Evolutionary conservation across 441 rosid genomes (phyloP).

Genomic region (Jatropha multifida): DNA sequence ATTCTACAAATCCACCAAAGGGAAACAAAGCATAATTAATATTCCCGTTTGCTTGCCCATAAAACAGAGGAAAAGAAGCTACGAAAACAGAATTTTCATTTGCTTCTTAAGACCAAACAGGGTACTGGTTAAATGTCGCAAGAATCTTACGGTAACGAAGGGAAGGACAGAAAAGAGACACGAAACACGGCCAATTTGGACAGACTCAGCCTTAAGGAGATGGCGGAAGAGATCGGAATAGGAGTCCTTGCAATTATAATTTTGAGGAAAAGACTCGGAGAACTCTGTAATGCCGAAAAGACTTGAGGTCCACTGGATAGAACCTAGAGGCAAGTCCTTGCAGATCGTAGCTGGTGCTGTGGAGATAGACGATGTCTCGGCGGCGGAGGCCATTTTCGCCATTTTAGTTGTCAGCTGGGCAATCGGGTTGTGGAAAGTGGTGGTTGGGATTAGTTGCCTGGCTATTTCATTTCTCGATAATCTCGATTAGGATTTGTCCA

Average conservation of each 20-base stretch:
- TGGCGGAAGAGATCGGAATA: constrained; percentile 50
- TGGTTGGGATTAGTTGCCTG: no score
- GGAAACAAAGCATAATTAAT: neutral
- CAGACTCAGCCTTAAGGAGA: constrained; percentile 40
- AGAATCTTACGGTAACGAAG: constrained; percentile 37
- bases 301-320: neutral
- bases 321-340: constrained; percentile 25
- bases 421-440: no score
- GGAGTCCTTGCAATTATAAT: constrained; percentile 34
- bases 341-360: neutral
- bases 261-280: constrained; percentile 29
- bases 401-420: neutral
- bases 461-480: no score
- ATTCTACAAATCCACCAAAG: constrained; percentile 40
- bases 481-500: no score
- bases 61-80: neutral
- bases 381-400: neutral
- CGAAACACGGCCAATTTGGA: constrained; percentile 57
- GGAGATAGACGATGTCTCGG: neutral
- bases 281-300: constrained; percentile 30
- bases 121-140: neutral
- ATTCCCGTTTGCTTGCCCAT: neutral
- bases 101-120: neutral
- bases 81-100: constrained; percentile 3
- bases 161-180: constrained; percentile 60